phyloP scores from a whole-genome alignment of 306 rosid species.

The Dryas alaskensis region DNA sequence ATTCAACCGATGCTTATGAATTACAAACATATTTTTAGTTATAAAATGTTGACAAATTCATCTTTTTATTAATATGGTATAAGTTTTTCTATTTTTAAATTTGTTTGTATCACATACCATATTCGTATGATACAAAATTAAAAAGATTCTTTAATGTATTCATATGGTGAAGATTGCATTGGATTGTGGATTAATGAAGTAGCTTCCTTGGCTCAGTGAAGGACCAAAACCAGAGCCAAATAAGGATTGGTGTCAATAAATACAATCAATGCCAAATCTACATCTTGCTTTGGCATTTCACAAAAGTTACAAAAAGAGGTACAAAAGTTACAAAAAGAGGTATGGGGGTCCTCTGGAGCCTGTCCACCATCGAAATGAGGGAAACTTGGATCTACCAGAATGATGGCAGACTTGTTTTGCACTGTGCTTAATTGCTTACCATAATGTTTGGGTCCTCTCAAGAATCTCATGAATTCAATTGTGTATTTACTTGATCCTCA shows the following conservation, averaged over 20 bases:
- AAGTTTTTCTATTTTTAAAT: too few relatives aligned
- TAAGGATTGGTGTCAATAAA: background rate
- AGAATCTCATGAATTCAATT: too few relatives aligned
- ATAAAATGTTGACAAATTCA: too few relatives aligned
- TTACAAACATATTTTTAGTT: too few relatives aligned
- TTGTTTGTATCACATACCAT: too few relatives aligned
- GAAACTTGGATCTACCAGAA: constrained; percentile 4
- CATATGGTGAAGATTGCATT: constrained; percentile 30
- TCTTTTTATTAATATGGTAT: too few relatives aligned
- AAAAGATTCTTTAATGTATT: constrained; percentile 15
- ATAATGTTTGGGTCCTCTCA: background rate
- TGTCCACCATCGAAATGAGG: constrained; percentile 8
- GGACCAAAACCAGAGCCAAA: constrained; percentile 6
- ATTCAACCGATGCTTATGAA: too few relatives aligned
- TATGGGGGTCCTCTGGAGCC: constrained; percentile 13
- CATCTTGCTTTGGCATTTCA: constrained; percentile 1
- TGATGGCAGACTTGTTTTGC: constrained; percentile 11
- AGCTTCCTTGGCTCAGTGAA: background rate
- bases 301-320: background rate
- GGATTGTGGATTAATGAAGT: constrained; percentile 7
- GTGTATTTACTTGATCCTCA: background rate
- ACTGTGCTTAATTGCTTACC: background rate
- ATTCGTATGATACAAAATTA: too few relatives aligned
- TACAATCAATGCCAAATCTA: background rate
- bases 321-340: background rate